These are phyloP conservation scores for Cercospora berteroae DNA, from an alignment of 2,329 filamentous ascomycete genomes.

Conservation along the genomic window DNA sequence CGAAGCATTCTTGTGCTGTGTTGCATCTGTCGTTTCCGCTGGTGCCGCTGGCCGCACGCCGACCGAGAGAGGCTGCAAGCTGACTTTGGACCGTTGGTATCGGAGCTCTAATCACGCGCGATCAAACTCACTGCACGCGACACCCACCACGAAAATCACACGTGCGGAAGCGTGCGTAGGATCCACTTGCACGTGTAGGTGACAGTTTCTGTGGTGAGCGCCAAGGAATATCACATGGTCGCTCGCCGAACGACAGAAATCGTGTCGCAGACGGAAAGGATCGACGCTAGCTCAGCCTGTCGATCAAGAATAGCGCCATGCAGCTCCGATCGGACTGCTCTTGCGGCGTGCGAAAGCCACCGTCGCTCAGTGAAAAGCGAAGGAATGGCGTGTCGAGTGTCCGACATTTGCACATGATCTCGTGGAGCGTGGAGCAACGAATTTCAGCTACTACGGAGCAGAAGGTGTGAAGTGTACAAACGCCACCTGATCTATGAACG, in stretches of 20 bases:
- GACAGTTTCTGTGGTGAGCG: neutral
- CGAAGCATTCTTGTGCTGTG: neutral
- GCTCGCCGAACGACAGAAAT: neutral
- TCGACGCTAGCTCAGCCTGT: neutral
- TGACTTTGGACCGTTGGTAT: neutral
- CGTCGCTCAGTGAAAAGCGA: neutral
- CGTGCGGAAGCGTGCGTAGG: neutral
- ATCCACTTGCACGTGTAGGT: neutral
- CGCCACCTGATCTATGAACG: neutral
- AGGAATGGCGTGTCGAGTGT: too few relatives aligned
- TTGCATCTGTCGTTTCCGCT: neutral
- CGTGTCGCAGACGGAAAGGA: neutral
- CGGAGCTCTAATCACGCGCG: neutral
- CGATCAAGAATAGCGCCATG: neutral
- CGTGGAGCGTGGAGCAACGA: neutral
- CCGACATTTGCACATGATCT: neutral
- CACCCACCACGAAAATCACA: neutral
- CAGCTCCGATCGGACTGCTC: neutral
- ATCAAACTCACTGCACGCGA: neutral
- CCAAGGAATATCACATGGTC: neutral
- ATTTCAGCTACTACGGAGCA: neutral
- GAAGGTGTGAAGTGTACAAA: neutral
- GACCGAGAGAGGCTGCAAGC: neutral
- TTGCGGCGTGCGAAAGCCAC: neutral
- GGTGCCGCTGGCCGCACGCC: neutral